These are phyloP conservation scores for Mytilinidion resinicola DNA, from an alignment of 495 filamentous ascomycete species.

Conservation along the genomic window DNA sequence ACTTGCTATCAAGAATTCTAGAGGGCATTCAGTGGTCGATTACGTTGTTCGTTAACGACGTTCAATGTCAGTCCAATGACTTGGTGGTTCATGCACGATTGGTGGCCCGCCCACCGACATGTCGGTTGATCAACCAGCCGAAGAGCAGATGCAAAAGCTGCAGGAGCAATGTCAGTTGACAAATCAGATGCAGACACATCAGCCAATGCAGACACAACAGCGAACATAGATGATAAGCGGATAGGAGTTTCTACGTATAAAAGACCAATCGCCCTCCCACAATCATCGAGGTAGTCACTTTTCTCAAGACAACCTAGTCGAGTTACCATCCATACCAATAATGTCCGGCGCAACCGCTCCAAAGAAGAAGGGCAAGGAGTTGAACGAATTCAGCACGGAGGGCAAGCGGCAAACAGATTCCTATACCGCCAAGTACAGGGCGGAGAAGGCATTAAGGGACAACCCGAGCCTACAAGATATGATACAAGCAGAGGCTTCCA, in stretches of 20 bases:
- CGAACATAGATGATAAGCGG: too few species aligned
- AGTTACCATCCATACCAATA: neutral
- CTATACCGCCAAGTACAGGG: neutral
- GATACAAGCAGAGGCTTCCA: neutral
- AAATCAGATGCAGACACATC: neutral
- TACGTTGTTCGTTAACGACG: too few species aligned
- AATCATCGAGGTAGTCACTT: neutral
- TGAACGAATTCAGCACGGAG: neutral
- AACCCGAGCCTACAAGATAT: neutral
- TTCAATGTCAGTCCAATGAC: too few species aligned
- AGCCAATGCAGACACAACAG: too few species aligned
- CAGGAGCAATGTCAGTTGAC: neutral
- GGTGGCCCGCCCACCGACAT: too few species aligned
- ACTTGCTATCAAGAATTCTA: too few species aligned
- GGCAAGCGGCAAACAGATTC: neutral
- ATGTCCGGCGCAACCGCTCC: neutral
- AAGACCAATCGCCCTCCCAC: too few species aligned
- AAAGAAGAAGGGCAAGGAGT: constrained; percentile 1
- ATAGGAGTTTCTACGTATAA: too few species aligned
- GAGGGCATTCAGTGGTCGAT: too few species aligned
- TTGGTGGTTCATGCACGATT: too few species aligned
- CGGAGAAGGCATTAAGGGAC: too few species aligned
- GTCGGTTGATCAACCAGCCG: too few species aligned
- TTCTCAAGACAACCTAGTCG: neutral
- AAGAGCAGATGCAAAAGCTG: neutral